Base-by-base conservation (phyloP, 2,329 filamentous ascomycete species). In the Blumeria graminis region DNA sequence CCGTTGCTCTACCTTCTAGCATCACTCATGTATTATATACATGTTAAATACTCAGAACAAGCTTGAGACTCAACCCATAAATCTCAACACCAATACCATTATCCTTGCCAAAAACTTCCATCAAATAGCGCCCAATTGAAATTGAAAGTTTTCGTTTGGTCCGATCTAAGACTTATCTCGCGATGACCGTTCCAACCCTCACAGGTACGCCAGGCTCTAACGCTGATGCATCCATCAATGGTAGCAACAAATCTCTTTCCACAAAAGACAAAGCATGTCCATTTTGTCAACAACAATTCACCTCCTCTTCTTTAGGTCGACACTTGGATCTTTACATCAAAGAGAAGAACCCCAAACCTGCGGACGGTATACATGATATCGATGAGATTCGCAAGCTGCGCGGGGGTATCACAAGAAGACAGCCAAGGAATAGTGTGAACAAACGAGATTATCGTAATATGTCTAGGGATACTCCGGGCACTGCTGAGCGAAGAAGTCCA, bases 281-380 rank as follows among this genome's bases (percentile, higher is more conserved):
- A 38, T 96, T 86, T 71, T 96, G 90, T 68, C 76, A 80, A 51
- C 87, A 94, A 68, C 76, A 83, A 6, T 96, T 95, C 67, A 95
- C 90, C 14, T 95, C 89, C 1, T 94, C 88, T 14, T 94, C 87
- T 1, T 78, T 96, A 56, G 90, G 90, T 54, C 83, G 90, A 50
- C 90, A 96, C 69, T 81, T 95, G 62, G 90, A 96, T 68, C 78
- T 94, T 41, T 95, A 93, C 68, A 89, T 95, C 64, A 89, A 88
- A 66, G 83, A 88, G 58, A 93, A 88, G 71, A 95, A 95, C 68
- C 87, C 90, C 1, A 92, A 89, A 69, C 76, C 82, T 1, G 72
- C 84, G 6, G 90, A 96, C 69, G 89, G 89, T 54, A 71, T 94
- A 50, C 90, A 96, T 69, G 76, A 94, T 71, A 86, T 95, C 58